These are phyloP conservation scores for Diaporthe helianthi DNA, from an alignment of 2,329 filamentous ascomycete genomes.

Conservation along the genomic window DNA sequence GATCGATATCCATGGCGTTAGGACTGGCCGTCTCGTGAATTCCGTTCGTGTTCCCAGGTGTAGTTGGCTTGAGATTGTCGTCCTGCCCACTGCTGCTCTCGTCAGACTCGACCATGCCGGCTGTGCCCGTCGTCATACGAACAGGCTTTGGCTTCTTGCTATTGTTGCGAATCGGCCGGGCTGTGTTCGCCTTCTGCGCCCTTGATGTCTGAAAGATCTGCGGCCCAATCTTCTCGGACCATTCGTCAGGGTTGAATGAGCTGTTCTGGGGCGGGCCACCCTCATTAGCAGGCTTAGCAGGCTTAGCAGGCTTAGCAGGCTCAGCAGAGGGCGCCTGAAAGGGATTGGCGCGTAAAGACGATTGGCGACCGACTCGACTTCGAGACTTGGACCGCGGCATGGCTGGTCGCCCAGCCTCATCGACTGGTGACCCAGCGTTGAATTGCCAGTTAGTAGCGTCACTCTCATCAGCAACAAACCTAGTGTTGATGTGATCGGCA, in stretches of 20 bases:
- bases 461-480: slow-evolving; percentile 59
- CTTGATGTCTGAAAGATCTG: slow-evolving; percentile 60
- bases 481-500: slow-evolving; percentile 68
- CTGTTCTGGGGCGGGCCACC: slow-evolving; percentile 37
- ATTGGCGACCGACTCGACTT: slow-evolving; percentile 50
- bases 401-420: slow-evolving; percentile 39
- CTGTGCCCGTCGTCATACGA: slow-evolving; percentile 55
- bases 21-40: slow-evolving; percentile 51
- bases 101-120: slow-evolving; percentile 55
- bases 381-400: slow-evolving; percentile 50
- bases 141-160: slow-evolving; percentile 68
- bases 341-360: slow-evolving; percentile 44
- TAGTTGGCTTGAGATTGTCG: slow-evolving; percentile 39
- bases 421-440: slow-evolving; percentile 51
- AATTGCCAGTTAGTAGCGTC: slow-evolving; percentile 56
- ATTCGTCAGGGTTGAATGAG: slow-evolving; percentile 59
- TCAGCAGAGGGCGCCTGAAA: slow-evolving; percentile 36
- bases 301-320: too few species aligned
- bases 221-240: slow-evolving; percentile 60
- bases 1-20: slow-evolving; percentile 72
- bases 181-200: slow-evolving; percentile 52
- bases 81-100: slow-evolving; percentile 51
- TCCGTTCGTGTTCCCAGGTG: slow-evolving; percentile 16
- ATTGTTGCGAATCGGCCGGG: slow-evolving; percentile 51
- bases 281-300: slow-evolving; percentile 36